Base-by-base conservation (phyloP, 306 rosid genomes). In the Cucurbita ficifolia region DNA sequence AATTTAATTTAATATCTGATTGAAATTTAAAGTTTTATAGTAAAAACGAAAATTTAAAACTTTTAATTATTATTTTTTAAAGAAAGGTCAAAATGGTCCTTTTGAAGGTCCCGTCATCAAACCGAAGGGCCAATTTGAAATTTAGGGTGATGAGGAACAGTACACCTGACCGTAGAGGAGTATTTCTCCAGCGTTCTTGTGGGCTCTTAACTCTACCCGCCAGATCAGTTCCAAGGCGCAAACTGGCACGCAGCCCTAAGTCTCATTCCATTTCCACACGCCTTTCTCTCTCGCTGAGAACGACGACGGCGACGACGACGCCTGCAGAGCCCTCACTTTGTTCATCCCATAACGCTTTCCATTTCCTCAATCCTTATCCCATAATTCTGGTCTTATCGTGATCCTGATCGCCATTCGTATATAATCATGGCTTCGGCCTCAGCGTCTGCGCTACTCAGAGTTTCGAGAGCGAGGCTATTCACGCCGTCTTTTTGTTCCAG, bases 391-490 rank as follows among this genome's bases (percentile, higher is more conserved):
- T 13, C 72, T 22, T 50, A 52, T 84, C 86, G 75, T 87, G 87
- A 80, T 82, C 82, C 45, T 62, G 39, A 36, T 64, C 60, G 79
- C 58, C 88, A 89, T 88, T 21, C 9, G 88, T 82, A 83, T 83
- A 86, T 74, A 84, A 54, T 29, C 33, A 29, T 81, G 43, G 76
- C 85, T 56, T 46, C 86, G 40, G 83, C 86, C 35, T 81, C 96
- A 0, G 80, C 85, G 2, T 84, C 86, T 70, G 78, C 90, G 42
- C 87, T 88, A 50, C 84, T 92, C 62, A 80, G 96, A 81, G 89
- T 88, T 29, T 79, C 96, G 5, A 79, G 95, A 80, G 74, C 89
- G 5, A 78, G 82, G 70, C 73, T 86, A 24, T 61, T 78, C 14
- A 49, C 81, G 3, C 76, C 92, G 8, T 76, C 79, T 3, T 13